Conservation (phyloP, 139 green algal genomes). For the Chlamydomonas sp. region DNA sequence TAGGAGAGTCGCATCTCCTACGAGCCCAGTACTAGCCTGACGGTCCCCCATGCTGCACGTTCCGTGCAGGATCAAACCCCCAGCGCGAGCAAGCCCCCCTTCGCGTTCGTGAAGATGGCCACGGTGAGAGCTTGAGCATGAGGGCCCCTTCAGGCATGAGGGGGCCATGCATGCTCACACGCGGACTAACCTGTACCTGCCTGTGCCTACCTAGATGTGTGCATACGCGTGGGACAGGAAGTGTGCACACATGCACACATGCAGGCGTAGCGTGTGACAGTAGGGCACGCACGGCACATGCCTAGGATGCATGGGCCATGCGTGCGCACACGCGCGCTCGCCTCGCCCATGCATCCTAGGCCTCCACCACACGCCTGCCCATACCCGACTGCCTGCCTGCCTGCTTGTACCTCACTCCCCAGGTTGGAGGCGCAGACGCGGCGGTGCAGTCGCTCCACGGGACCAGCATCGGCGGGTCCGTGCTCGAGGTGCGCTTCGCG, state of each 20-base stretch:
- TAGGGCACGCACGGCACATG: too few relatives aligned
- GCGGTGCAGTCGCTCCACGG: slow-evolving; percentile 9
- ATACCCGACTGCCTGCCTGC: not conserved
- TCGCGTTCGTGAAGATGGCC: slow-evolving; percentile 3
- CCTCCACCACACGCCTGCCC: too few relatives aligned
- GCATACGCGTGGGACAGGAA: too few relatives aligned
- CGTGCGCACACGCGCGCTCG: too few relatives aligned
- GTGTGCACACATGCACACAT: too few relatives aligned
- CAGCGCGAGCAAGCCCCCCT: slow-evolving; percentile 3
- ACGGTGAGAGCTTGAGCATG: not conserved
- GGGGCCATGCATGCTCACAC: not conserved
- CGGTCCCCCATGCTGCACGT: not conserved
- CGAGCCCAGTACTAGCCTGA: too few relatives aligned
- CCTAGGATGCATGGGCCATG: too few relatives aligned
- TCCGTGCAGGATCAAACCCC: not conserved
- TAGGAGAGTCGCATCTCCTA: too few relatives aligned
- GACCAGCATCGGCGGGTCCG: not conserved
- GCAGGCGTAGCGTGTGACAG: too few relatives aligned
- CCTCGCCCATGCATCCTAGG: too few relatives aligned
- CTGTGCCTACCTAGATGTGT: too few relatives aligned
- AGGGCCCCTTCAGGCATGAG: not conserved
- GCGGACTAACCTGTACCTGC: too few relatives aligned
- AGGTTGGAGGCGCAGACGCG: slow-evolving; percentile 12
- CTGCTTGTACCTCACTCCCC: not conserved
- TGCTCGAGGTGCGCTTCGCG: slow-evolving; percentile 18